phyloP scores from a whole-genome alignment of 139 green algal genomes.

The Ulvella scutata region DNA sequence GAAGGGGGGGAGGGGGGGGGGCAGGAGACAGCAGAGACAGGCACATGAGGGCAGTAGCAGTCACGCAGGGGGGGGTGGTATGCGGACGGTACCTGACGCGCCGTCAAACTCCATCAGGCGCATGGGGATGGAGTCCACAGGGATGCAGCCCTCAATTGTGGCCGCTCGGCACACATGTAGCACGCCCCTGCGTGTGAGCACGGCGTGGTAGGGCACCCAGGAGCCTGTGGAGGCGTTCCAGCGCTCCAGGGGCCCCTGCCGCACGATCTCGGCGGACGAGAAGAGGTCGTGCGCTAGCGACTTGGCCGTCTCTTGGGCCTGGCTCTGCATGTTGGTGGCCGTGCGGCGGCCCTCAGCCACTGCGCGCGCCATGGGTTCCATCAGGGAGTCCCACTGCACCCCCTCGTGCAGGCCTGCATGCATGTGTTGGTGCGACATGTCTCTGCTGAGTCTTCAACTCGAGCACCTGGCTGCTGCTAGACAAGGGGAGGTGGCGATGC shows the following conservation, averaged over 20 bases:
- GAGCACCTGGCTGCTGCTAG: too few relatives aligned
- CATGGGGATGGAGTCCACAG: neutral
- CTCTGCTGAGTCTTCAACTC: too few relatives aligned
- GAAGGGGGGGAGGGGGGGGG: too few relatives aligned
- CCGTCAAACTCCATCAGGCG: neutral
- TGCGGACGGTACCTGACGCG: too few relatives aligned
- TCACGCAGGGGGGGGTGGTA: too few relatives aligned
- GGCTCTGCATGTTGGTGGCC: neutral
- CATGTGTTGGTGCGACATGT: too few relatives aligned
- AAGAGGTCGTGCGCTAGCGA: neutral
- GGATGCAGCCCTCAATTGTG: neutral
- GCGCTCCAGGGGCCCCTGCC: neutral
- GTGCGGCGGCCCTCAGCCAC: neutral
- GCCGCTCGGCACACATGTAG: neutral
- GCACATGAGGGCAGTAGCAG: too few relatives aligned
- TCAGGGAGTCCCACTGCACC: constrained; percentile 4
- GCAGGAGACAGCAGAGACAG: too few relatives aligned
- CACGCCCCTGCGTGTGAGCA: neutral
- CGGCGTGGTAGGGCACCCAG: neutral
- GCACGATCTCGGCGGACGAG: neutral
- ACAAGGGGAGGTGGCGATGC: too few relatives aligned
- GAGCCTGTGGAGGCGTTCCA: neutral
- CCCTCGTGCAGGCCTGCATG: neutral
- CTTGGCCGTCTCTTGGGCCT: neutral
- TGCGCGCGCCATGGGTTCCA: neutral